Percentiles rank a stretch among this genome's conserved stretches.
phyloP scores from a whole-genome alignment of 768 basidiomycete genomes.

The Suillus placidus region DNA sequence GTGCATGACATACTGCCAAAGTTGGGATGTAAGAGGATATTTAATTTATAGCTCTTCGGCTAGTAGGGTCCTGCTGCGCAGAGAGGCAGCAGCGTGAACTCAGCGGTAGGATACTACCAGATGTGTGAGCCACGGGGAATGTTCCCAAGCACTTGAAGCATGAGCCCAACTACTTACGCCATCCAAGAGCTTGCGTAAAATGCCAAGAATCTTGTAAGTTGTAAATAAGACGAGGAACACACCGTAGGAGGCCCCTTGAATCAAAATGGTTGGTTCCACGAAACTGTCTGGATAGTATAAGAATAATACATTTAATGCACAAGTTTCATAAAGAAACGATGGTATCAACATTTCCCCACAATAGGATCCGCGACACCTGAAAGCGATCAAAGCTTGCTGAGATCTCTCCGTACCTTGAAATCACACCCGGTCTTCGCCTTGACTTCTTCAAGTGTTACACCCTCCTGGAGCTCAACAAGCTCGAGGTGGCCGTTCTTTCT shows the following conservation, averaged over 20 bases:
- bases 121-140: background rate
- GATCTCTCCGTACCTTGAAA: slow-evolving; percentile 60
- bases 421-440: slow-evolving; percentile 85
- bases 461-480: slow-evolving; percentile 81
- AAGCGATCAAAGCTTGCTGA: slow-evolving; percentile 49
- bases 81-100: background rate
- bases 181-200: background rate
- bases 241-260: background rate
- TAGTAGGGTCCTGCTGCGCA: background rate
- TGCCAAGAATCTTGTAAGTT: background rate
- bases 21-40: background rate
- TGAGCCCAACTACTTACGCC: background rate
- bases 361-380: slow-evolving; percentile 16
- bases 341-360: background rate
- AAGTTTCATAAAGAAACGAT: background rate
- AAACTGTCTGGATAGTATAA: background rate
- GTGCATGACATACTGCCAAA: background rate
- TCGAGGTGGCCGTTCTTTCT: slow-evolving; percentile 69
- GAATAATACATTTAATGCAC: slow-evolving; percentile 5
- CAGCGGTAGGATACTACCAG: background rate
- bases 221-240: background rate
- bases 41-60: background rate
- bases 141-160: background rate
- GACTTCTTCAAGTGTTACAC: slow-evolving; percentile 82
- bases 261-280: background rate